Conservation (phyloP, 345 rosid species). For the Brassica juncea region DNA sequence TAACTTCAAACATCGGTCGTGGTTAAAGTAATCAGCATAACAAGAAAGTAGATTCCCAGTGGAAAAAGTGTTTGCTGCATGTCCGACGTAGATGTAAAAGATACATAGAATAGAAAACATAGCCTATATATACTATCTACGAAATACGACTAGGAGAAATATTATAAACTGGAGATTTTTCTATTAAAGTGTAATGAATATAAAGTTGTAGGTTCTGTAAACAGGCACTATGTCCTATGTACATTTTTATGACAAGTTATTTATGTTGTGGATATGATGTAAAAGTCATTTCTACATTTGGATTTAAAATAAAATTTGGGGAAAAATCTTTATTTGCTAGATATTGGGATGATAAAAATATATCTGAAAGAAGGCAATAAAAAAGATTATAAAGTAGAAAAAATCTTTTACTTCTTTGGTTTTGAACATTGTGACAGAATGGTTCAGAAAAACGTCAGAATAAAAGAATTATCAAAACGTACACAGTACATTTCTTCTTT, state of each 20-base stretch:
- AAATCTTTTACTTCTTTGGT: constrained; percentile 18
- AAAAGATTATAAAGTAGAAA: background rate
- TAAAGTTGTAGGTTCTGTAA: background rate
- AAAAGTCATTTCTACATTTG: background rate
- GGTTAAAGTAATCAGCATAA: constrained; percentile 8
- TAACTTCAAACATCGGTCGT: constrained; percentile 12
- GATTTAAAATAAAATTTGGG: background rate
- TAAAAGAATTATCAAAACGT: constrained; percentile 40
- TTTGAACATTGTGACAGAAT: constrained; percentile 25
- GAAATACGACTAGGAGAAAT: background rate
- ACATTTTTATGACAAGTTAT: background rate
- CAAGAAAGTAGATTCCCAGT: constrained; percentile 6
- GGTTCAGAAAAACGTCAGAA: constrained; percentile 34
- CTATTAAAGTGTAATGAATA: background rate
- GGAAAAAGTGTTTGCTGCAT: background rate
- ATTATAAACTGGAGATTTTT: background rate
- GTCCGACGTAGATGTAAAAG: background rate
- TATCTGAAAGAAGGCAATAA: background rate
- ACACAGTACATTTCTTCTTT: constrained; percentile 20
- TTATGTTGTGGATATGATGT: background rate
- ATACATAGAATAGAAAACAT: background rate
- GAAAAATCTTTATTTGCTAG: background rate
- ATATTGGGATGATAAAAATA: background rate
- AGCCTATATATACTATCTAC: background rate
- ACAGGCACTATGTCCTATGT: background rate